Base-by-base conservation (phyloP, 306 rosid species). In the Sicyos baderoa region DNA sequence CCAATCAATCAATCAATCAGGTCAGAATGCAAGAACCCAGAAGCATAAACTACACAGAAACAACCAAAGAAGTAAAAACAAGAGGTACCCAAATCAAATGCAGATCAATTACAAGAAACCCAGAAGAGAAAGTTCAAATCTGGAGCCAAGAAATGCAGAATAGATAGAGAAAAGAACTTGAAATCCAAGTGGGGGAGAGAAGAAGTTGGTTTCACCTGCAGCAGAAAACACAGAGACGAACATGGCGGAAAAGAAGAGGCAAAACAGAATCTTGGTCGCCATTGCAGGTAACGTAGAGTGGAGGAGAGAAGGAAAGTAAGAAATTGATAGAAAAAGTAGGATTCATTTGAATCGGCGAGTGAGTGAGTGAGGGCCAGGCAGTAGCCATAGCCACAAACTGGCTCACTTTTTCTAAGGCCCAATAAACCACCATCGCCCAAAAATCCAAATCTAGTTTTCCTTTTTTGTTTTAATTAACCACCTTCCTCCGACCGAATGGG, bases 241-340 rank as follows among this genome's bases (percentile, higher is more conserved):
- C 22, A 84, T 73, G 37, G 80, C 62, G 18, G 68, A 56, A 62
- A 68, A 18, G 17, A 72, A 18, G 74, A 77, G 75, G 68, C 60
- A 22, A 72, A 72, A 79, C 15, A 19, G 21, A 40, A 59, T 54
- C 44, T 64, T 83, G 53, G 77, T 82, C 56, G 76, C 82, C 98
- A 86, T 89, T 81, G 82, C 59, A 16, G 62, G 48, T 60, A 50
- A 84, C 17, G n/a, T 40, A 7, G 45, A 7, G 45, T 6, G 45
- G 9, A 40, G 9, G 45, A 40, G 45, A 40, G 45, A 40, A 40
- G 45, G 45, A 9, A 7, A 40, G 2, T 40, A 40, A 40, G 45
- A 40, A 9, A 40, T 7, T 40, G 45, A 40, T 40, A 40, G 56
- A 52, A 40, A 17, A 54, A 9, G 0, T 2, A 54, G 56, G 32